Evolutionary conservation across 257 asterid genomes (phyloP), one percentile per base, ranked within the genome.

Genomic region (Paraleonurus japonicus): DNA sequence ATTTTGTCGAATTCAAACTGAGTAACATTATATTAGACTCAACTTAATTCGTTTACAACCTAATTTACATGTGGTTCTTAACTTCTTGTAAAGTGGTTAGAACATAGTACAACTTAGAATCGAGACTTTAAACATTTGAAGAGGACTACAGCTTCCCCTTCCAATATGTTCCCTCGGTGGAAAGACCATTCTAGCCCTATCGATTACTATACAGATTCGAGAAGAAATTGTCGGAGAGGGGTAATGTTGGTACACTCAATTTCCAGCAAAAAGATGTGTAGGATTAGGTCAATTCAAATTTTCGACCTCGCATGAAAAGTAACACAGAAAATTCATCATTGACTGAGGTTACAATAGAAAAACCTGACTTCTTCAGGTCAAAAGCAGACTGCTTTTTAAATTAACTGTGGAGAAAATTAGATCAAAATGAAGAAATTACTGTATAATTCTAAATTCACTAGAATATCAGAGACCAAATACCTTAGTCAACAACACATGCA

Each of bases 211-310:
- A 5, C 60, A 1, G 61, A 1, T 4, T 48, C 15, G 4, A 16
- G 32, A 67, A 67, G 48, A 26, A 10, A 66, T 4, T 24, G 9
- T 5, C 8, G 33, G 15, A 48, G 48, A 28, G 27, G 48, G 72
- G 55, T 22, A 53, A 54, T 11, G 2, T 53, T 32, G 73, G 13
- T 16, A 54, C 1, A 53, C 37, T 51, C 54, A 23, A 12, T 22
- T 13, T 20, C 22, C 11, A 20, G 23, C 24, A 11, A 11, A 22
- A 19, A 3, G 22, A 16, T 27, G 37, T 55, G 32, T 32, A 19
- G 27, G 67, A 53, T 54, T 53, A 43, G 70, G 12, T 55, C 23
- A 51, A 55, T 57, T 67, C 66, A 67, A 35, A 54, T 50, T 37
- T 58, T 54, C 61, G 53, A 22, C 69, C 58, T 59, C 35, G 35